Evolutionary conservation across 2,329 filamentous ascomycete species (phyloP).

Genomic region (Paraphaeosphaeria sporulosa): DNA sequence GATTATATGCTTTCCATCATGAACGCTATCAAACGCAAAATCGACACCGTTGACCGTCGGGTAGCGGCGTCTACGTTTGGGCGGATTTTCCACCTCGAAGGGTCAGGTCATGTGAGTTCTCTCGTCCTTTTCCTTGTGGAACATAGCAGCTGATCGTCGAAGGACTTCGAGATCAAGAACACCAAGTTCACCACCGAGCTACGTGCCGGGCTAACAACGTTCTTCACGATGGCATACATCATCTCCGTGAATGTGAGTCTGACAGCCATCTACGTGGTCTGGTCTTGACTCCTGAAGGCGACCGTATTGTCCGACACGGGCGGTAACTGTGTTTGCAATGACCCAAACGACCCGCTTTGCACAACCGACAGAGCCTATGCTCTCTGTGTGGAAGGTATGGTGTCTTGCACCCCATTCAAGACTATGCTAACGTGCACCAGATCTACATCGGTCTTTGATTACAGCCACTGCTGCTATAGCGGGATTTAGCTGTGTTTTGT

Average conservation of each 20-base stretch:
- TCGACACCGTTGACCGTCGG: conserved; percentile 33
- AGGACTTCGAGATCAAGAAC: conserved; percentile 75
- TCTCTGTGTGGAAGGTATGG: conserved; percentile 59
- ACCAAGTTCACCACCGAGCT: conserved; percentile 85
- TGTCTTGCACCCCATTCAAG: neutral
- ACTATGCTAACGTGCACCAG: conserved; percentile 25
- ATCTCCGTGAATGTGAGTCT: conserved; percentile 40
- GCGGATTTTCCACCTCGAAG: conserved; percentile 75
- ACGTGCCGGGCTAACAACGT: conserved; percentile 79
- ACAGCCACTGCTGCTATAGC: conserved; percentile 86
- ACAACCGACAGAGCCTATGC: conserved; percentile 64
- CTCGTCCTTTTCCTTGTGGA: neutral
- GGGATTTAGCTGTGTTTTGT: conserved; percentile 77
- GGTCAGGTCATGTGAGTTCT: conserved; percentile 77
- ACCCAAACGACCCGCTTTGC: conserved; percentile 60
- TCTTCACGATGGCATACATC: conserved; percentile 57
- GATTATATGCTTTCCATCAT: conserved; percentile 25
- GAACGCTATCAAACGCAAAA: conserved; percentile 27
- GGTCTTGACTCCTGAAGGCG: conserved; percentile 36
- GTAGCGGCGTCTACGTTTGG: conserved; percentile 47
- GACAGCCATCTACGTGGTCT: neutral
- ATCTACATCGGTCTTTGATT: conserved; percentile 77
- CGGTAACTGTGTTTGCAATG: conserved; percentile 75
- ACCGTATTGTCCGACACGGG: conserved; percentile 63
- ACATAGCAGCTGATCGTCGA: conserved; percentile 23